A percentile compares a stretch with the other conserved stretches of the same genome.
phyloP scores from a whole-genome alignment of 2,329 filamentous ascomycete species.

The Coniochaeta sp. region DNA sequence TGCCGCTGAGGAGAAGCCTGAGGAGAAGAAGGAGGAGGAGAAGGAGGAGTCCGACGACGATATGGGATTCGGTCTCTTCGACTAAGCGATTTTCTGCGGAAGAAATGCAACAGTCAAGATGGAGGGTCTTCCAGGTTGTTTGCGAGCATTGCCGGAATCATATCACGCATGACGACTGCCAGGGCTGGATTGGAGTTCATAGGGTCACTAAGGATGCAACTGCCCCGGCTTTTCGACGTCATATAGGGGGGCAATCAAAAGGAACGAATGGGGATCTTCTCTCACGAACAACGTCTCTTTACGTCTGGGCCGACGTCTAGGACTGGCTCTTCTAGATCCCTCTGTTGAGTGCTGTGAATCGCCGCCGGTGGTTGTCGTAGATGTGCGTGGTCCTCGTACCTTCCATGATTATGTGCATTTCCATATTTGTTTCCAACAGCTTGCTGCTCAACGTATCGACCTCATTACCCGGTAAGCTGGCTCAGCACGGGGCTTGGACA shows the following conservation, averaged over 20 bases:
- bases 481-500: background rate
- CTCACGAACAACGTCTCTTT: background rate
- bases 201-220: background rate
- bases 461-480: background rate
- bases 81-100: constrained; percentile 41
- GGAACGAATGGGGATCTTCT: constrained; percentile 1
- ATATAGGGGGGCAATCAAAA: constrained; percentile 2
- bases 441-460: background rate
- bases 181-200: constrained; percentile 1
- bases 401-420: background rate
- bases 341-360: background rate
- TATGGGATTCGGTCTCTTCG: constrained; percentile 72
- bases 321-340: background rate
- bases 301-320: background rate
- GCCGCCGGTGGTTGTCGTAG: background rate
- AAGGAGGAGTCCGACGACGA: constrained; percentile 69
- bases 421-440: background rate
- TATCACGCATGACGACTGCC: constrained; percentile 1
- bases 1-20: constrained; percentile 54
- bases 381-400: background rate
- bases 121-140: background rate
- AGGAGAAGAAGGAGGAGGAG: constrained; percentile 69
- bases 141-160: background rate
- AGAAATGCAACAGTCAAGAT: background rate
- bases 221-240: constrained; percentile 1